These are phyloP conservation scores for Diplodia scrobiculata DNA, from an alignment of 2,329 filamentous ascomycete species.

Conservation along the genomic window DNA sequence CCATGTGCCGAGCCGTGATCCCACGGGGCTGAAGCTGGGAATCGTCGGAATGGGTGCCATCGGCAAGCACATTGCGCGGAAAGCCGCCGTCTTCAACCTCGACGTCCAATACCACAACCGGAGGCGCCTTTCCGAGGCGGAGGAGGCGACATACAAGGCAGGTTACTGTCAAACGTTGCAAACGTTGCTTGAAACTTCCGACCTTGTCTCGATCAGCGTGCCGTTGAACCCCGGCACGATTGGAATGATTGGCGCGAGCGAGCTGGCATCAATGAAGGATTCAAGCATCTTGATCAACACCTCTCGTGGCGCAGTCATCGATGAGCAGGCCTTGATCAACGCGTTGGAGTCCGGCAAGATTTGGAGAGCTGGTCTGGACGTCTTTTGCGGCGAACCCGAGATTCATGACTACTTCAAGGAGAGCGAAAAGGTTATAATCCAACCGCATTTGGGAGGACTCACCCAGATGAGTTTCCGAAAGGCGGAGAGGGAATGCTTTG, in stretches of 20 bases:
- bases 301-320: constrained; percentile 53
- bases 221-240: constrained; percentile 49
- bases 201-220: constrained; percentile 54
- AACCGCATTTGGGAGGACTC: constrained; percentile 51
- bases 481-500: constrained; percentile 51
- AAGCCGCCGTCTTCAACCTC: constrained; percentile 50
- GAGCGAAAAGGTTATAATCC: constrained; percentile 48
- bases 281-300: constrained; percentile 56
- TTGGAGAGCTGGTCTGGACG: constrained; percentile 53
- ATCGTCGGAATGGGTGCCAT: constrained; percentile 56
- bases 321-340: constrained; percentile 52
- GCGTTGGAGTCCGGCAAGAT: constrained; percentile 54
- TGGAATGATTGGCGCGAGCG: constrained; percentile 44
- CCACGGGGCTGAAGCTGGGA: constrained; percentile 50
- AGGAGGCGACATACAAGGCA: constrained; percentile 41
- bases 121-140: constrained; percentile 38
- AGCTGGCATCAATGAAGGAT: constrained; percentile 53
- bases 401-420: constrained; percentile 49
- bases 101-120: constrained; percentile 52
- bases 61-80: constrained; percentile 49
- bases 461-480: constrained; percentile 49
- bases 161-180: constrained; percentile 46
- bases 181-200: constrained; percentile 46
- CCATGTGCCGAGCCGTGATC: constrained; percentile 47
- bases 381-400: constrained; percentile 51